Evolutionary conservation across 352 stramenopile species (phyloP).

Genomic region (Globisporangium uncinulatum): DNA sequence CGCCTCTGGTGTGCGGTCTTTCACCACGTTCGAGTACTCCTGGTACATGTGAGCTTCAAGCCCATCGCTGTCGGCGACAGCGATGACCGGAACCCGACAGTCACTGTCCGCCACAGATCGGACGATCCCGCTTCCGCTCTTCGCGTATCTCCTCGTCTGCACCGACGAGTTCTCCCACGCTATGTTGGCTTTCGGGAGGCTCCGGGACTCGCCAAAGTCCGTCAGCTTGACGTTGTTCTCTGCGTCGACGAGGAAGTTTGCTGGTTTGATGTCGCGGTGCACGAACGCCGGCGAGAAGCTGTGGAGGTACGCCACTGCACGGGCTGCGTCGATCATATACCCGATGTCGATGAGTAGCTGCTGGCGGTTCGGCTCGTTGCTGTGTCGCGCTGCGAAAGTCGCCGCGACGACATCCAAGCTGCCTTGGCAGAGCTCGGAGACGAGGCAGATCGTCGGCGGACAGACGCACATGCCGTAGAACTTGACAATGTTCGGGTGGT

Average conservation of each 20-base stretch:
- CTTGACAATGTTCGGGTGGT: conserved; percentile 62
- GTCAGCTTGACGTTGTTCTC: conserved; percentile 19
- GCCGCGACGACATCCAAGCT: conserved; percentile 23
- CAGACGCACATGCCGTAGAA: conserved; percentile 83
- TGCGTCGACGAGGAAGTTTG: conserved; percentile 51
- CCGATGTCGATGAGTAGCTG: conserved; percentile 28
- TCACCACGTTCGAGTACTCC: conserved; percentile 10
- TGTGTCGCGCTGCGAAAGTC: conserved; percentile 5
- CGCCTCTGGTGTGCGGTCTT: neutral
- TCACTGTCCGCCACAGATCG: neutral
- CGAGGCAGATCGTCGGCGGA: conserved; percentile 44
- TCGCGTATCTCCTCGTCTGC: neutral
- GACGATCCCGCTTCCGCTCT: neutral
- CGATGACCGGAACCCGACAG: neutral
- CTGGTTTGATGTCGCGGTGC: conserved; percentile 47
- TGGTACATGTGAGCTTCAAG: conserved; percentile 7
- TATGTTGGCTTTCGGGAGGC: conserved; percentile 15
- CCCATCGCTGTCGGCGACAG: conserved; percentile 3
- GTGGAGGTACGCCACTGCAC: conserved; percentile 40
- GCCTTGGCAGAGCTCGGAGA: conserved; percentile 48
- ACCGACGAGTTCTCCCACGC: conserved; percentile 2
- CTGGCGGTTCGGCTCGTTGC: conserved; percentile 13
- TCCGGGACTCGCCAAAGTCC: conserved; percentile 22
- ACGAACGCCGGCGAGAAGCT: conserved; percentile 46
- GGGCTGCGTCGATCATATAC: conserved; percentile 40